Evolutionary conservation across 2,329 filamentous ascomycete genomes (phyloP).

Genomic region (Ceratocystis eucalypticola): DNA sequence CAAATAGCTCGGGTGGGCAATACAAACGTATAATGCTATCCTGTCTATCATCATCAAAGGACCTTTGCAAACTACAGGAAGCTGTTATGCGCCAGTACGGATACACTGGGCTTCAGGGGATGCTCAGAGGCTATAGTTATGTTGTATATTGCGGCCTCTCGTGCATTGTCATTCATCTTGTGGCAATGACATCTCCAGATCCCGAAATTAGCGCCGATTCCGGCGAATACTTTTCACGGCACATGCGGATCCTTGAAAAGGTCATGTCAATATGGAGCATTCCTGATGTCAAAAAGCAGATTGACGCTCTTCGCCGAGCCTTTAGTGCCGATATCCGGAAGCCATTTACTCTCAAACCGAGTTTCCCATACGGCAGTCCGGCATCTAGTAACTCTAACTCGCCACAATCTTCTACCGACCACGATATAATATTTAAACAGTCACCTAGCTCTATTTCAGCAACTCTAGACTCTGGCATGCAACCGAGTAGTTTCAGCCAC

Average conservation of each 20-base stretch:
- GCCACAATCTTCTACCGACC: constrained; percentile 31
- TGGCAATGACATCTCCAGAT: constrained; percentile 86
- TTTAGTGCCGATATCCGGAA: constrained; percentile 78
- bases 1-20: constrained; percentile 52
- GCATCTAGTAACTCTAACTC: constrained; percentile 52
- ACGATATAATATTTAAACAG: constrained; percentile 12
- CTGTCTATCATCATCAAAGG: constrained; percentile 74
- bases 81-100: constrained; percentile 64
- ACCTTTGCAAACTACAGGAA: constrained; percentile 76
- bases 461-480: constrained; percentile 11
- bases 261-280: constrained; percentile 75
- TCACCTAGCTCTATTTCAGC: constrained; percentile 11
- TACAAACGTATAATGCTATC: constrained; percentile 84
- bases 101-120: constrained; percentile 68
- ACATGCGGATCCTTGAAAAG: constrained; percentile 85
- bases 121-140: constrained; percentile 90
- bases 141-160: constrained; percentile 86
- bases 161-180: constrained; percentile 84
- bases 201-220: constrained; percentile 75
- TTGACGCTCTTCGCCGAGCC: constrained; percentile 75
- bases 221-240: constrained; percentile 75
- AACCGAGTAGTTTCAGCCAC: constrained; percentile 8
- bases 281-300: constrained; percentile 79
- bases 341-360: constrained; percentile 77
- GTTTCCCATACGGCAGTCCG: constrained; percentile 76